Evolutionary conservation across 768 basidiomycete species (phyloP), one percentile per base, ranked within the genome.

Genomic region (Tylopilus vinaceipallidus): DNA sequence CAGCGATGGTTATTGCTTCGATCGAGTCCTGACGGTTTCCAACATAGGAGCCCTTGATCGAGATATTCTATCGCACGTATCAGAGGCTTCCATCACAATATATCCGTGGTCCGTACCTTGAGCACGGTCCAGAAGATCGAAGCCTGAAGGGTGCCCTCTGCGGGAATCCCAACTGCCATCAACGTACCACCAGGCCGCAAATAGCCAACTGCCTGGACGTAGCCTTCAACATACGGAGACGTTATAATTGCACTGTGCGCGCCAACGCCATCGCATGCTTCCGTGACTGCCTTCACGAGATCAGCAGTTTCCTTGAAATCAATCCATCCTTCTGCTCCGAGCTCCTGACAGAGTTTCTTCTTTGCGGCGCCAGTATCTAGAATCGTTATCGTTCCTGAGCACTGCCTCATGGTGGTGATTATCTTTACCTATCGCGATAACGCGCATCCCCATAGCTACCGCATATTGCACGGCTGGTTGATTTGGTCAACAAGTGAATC

Each of bases 11-110:
- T 37, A 95, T 70, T 0, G 93, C 88, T 66, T 95, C 92, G 11
- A 78, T 66, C 3, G 91, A 83, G 60, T 95, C 93, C 66, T 92
- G 90, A 33, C 88, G 80, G 67, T 91, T 91, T 1, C 88, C 83
- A 89, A 91, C 41, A 94, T 83, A n/a, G n/a, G n/a, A n/a, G n/a
- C n/a, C n/a, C n/a, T n/a, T 50, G 62, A 59, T 55, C 12, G 51
- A 42, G 8, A 63, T 53, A n/a, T 37, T 76, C 63, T 69, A 38
- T 14, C 17, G 7, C n/a, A n/a, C 4, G 13, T 13, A 26, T 10
- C 24, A 33, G 24, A n/a, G n/a, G n/a, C n/a, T n/a, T n/a, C n/a
- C n/a, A n/a, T n/a, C n/a, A n/a, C n/a, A n/a, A n/a, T n/a, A 6
- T 13, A 27, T 14, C 4, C 2, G 35, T 27, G 8, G 2, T 30